Evolutionary conservation across 108 stramenopile species (phyloP), one percentile per base, ranked within the genome.

Genomic region (Fragilaria radians): DNA sequence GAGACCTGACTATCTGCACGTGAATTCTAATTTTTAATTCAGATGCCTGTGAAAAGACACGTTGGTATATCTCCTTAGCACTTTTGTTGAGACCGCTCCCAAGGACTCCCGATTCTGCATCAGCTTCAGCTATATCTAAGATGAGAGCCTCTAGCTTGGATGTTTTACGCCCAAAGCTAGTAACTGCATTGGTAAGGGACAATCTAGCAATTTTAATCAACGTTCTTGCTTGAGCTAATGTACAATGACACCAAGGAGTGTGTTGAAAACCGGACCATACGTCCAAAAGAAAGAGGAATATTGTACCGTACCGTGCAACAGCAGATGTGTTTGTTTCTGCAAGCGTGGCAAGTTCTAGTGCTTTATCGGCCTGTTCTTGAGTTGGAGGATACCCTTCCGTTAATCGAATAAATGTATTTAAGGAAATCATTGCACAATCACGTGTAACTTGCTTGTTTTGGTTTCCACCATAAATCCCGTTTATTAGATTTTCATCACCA

Each of bases 201-300:
- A 68, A 66, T 34, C 81, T 70, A 5, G 80, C 82, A 36, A 68
- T 52, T 2, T 59, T 50, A 27, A 77, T 18, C 31, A 82, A 68
- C 19, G 57, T 21, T 32, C 81, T 64, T 18, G 76, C 74, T 53
- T 76, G 71, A 18, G 54, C 52, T 0, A 78, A 17, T 11, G 64
- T 76, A 48, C 83, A 88, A 61, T 57, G 78, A 21, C 80, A 63
- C 86, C 86, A 87, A 42, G 86, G 75, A 17, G 55, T 51, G 25
- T 63, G 68, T 50, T 57, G 71, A 64, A 78, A 67, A 18, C 86
- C 86, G 19, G 80, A 87, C 86, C 86, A 87, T 9, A 65, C 57
- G n/a, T 75, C 68, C 1, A 83, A 45, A 32, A 81, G 71, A 33
- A 77, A 71, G 18, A 87, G 23, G 11, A 47, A 59, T 25, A 46